Percentiles rank a stretch among this genome's conserved stretches.
Conservation (phyloP, 177 flowering plant genomes). For the Tripterygium wilfordii region DNA sequence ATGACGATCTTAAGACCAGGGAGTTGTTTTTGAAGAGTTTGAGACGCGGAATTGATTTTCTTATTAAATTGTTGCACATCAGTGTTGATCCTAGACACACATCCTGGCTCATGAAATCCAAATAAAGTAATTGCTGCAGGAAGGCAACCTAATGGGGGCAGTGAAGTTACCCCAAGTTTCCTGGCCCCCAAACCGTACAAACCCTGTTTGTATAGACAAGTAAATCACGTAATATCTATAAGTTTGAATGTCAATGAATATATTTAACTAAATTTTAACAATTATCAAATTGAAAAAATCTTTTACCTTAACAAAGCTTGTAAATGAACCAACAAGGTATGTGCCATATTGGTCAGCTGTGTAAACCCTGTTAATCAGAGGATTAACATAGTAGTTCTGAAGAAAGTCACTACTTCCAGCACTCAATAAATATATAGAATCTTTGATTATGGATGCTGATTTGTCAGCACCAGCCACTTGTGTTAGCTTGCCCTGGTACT, state of each 20-base stretch:
- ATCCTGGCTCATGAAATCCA: constrained; percentile 52
- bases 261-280: no score
- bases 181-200: constrained; percentile 77
- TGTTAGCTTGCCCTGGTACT: constrained; percentile 64
- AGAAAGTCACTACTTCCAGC: constrained; percentile 76
- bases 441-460: constrained; percentile 58
- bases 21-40: constrained; percentile 44
- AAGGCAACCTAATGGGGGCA: constrained; percentile 86
- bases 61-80: constrained; percentile 75
- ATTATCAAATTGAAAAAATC: no score
- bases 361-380: constrained; percentile 54
- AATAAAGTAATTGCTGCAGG: constrained; percentile 72
- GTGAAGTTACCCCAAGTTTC: constrained; percentile 81
- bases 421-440: constrained; percentile 54
- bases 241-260: no score
- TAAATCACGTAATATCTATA: no score
- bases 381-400: constrained; percentile 83
- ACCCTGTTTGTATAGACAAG: constrained; percentile 40
- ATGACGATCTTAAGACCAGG: constrained; percentile 65
- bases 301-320: constrained; percentile 58
- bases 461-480: constrained; percentile 50
- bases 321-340: constrained; percentile 42
- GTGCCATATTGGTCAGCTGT: constrained; percentile 62
- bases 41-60: constrained; percentile 51
- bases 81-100: constrained; percentile 61